Evolutionary conservation across 148 eudicot genomes (phyloP).

Genomic region (Nepenthes gracilis): DNA sequence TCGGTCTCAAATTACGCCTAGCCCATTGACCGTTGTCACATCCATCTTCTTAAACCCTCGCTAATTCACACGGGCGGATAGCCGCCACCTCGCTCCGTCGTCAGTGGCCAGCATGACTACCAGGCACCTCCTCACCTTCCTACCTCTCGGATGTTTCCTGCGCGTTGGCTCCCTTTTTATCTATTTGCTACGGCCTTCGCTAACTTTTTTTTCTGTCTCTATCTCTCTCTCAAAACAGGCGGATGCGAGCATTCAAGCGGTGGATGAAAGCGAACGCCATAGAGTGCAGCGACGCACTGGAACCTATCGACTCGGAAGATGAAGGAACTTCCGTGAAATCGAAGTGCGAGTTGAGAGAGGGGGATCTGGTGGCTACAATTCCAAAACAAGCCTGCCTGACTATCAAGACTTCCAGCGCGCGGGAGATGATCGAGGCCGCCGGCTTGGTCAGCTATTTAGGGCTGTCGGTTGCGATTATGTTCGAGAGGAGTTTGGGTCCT

Average conservation of each 20-base stretch:
- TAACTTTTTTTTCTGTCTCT: too few relatives aligned
- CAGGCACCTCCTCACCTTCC: too few relatives aligned
- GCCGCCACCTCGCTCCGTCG: too few relatives aligned
- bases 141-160: too few relatives aligned
- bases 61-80: too few relatives aligned
- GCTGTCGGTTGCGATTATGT: slow-evolving; percentile 71
- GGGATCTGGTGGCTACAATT: slow-evolving; percentile 63
- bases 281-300: slow-evolving; percentile 50
- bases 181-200: too few relatives aligned
- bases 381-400: slow-evolving; percentile 73
- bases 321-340: slow-evolving; percentile 40
- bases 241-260: slow-evolving; percentile 64
- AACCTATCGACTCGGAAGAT: slow-evolving; percentile 20
- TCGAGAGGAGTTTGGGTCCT: slow-evolving; percentile 58
- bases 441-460: slow-evolving; percentile 50
- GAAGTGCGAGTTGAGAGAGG: slow-evolving; percentile 43
- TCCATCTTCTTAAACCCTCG: too few relatives aligned
- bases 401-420: slow-evolving; percentile 44
- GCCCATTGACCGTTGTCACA: too few relatives aligned
- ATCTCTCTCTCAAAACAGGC: slow-evolving; percentile 11
- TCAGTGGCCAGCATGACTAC: too few relatives aligned
- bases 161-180: too few relatives aligned
- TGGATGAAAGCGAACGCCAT: slow-evolving; percentile 58
- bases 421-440: slow-evolving; percentile 37
- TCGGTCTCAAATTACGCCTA: too few relatives aligned